These are phyloP conservation scores for Betula pendula DNA, from an alignment of 306 rosid genomes.

Conservation along the genomic window DNA sequence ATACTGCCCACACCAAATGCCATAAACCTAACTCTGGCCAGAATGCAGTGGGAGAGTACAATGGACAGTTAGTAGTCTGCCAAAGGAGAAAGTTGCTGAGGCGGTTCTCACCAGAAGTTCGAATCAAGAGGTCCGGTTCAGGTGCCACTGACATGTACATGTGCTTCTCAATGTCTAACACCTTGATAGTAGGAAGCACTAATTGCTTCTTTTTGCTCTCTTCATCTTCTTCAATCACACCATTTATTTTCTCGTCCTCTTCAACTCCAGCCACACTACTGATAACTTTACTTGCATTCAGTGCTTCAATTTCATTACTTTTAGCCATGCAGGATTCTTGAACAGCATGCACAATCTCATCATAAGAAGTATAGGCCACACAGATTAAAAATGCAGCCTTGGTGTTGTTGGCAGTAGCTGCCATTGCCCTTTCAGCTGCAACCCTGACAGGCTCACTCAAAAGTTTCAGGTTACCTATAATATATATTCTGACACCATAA, in stretches of 20 bases:
- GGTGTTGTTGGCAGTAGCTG: conserved; percentile 58
- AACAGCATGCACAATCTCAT: conserved; percentile 65
- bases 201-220: conserved; percentile 21
- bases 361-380: conserved; percentile 66
- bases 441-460: conserved; percentile 52
- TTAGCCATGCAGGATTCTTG: conserved; percentile 58
- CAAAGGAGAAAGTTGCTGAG: conserved; percentile 84
- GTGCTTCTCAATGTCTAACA: conserved; percentile 61
- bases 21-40: conserved; percentile 82
- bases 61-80: conserved; percentile 62
- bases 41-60: conserved; percentile 64
- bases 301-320: conserved; percentile 41
- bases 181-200: conserved; percentile 42
- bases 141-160: conserved; percentile 80
- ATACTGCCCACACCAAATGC: conserved; percentile 64
- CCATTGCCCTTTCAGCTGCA: conserved; percentile 68
- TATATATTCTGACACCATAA: conserved; percentile 57
- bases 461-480: conserved; percentile 64
- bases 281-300: conserved; percentile 23
- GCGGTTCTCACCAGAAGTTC: conserved; percentile 65
- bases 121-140: conserved; percentile 68
- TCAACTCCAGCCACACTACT: conserved; percentile 29
- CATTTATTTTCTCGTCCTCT: conserved; percentile 28
- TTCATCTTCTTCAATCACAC: conserved; percentile 24
- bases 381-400: conserved; percentile 52